Evolutionary conservation across 2,329 filamentous ascomycete species (phyloP), one percentile per base, ranked within the genome.

Genomic region (Hirsutella rhossiliensis): DNA sequence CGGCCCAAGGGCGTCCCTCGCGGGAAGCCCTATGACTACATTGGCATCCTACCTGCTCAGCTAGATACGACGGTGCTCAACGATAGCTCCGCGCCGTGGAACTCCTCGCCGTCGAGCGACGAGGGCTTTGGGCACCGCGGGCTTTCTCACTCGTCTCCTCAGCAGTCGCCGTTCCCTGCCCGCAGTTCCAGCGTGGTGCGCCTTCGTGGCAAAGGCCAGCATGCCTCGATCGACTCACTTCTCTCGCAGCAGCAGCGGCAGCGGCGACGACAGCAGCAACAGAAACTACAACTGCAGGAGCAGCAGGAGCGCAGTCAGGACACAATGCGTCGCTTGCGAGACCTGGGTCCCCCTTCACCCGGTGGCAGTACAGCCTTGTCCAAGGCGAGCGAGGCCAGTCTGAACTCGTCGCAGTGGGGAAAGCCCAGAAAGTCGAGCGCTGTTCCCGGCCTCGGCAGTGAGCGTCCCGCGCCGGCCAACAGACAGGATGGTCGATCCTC

Each of bases 181-280:
- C 55, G 58, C 31, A 52, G 45, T 19, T 56, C 56, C 2, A 63
- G 57, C 39, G 53, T 56, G 43, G 43, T 42, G 18, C 48, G 50
- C 15, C 48, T 43, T 29, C 54, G 40, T 13, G 36, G 32, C 5
- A 30, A 34, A n/a, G 41, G 40, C 29, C 40, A 50, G 8, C 42
- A 48, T 15, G 34, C 47, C 4, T 55, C 52, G 2, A 56, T 56
- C 31, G 52, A 56, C 32, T 52, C 50, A 8, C 40, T 53, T 4
- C 47, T 56, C 13, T 47, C 45, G 30, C 43, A 44, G 20, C 39
- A 46, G 17, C 45, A 48, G 9, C 31, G 32, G n/a, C n/a, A 37
- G n/a, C 34, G 4, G 17, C 34, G 4, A 3, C 34, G 7, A 5
- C 15, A 37, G 3, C 18, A 17, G 15, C 18, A 15, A 15, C n/a